A percentile compares a stretch with the other conserved stretches of the same genome.
Evolutionary conservation across 345 rosid species (phyloP).

Genomic region (Bruguiera gymnorhiza): DNA sequence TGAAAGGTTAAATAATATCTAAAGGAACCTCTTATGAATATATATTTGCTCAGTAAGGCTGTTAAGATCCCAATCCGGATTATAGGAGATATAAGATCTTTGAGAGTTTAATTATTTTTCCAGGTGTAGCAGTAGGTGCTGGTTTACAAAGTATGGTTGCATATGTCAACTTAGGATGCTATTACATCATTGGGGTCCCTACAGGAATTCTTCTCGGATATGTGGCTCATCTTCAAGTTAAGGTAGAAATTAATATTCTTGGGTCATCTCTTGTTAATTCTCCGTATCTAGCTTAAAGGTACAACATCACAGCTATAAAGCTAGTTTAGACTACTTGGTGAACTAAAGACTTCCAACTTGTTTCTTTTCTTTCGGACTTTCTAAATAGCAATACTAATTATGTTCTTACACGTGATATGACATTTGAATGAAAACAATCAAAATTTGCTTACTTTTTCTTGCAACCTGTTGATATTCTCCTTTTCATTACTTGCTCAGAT

Average conservation of each 20-base stretch:
- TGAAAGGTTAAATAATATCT: too few species aligned
- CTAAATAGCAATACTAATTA: neutral
- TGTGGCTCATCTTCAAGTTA: constrained; percentile 13
- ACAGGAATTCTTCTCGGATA: constrained; percentile 20
- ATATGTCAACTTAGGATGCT: constrained; percentile 3
- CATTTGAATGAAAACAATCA: neutral
- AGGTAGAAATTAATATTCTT: neutral
- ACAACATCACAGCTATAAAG: neutral
- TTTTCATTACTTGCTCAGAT: neutral
- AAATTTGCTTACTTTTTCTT: neutral
- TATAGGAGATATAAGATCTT: too few species aligned
- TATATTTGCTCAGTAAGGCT: too few species aligned
- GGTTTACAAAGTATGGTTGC: neutral
- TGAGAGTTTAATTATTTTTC: neutral
- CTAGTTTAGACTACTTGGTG: neutral
- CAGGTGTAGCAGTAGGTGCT: neutral
- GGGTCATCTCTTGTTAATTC: neutral
- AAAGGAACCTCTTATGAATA: too few species aligned
- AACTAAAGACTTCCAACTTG: neutral
- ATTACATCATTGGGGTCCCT: constrained; percentile 17
- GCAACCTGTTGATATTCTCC: neutral
- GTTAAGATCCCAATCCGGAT: too few species aligned
- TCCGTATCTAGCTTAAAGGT: neutral
- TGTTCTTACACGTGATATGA: neutral
- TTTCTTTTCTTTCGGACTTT: neutral